Percentiles rank a stretch among this genome's conserved stretches.
These are phyloP conservation scores for Mycena venus DNA, from an alignment of 768 basidiomycete genomes.

Conservation along the genomic window DNA sequence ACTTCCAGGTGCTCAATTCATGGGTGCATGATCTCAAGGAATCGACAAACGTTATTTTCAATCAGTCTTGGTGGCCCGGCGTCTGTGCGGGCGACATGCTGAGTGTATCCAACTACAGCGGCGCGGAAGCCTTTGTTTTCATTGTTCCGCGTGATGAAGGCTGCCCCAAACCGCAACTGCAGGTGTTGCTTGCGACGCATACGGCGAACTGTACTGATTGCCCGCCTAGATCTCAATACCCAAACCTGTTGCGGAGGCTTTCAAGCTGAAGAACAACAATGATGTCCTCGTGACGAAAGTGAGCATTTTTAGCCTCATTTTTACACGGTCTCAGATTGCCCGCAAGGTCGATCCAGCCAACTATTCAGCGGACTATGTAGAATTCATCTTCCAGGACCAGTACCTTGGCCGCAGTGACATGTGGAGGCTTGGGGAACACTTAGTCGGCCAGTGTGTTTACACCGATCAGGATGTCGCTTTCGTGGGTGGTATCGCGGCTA, in stretches of 20 bases:
- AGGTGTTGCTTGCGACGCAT: slow-evolving; percentile 53
- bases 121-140: slow-evolving; percentile 71
- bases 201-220: background rate
- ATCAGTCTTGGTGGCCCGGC: slow-evolving; percentile 84
- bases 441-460: slow-evolving; percentile 87
- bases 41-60: slow-evolving; percentile 71
- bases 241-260: slow-evolving; percentile 77
- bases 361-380: slow-evolving; percentile 82
- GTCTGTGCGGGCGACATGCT: slow-evolving; percentile 83
- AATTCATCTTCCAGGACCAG: slow-evolving; percentile 94
- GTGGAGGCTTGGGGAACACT: slow-evolving; percentile 91
- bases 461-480: slow-evolving; percentile 89
- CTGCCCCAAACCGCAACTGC: slow-evolving; percentile 71
- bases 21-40: slow-evolving; percentile 85
- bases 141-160: slow-evolving; percentile 76
- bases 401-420: slow-evolving; percentile 97
- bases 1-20: slow-evolving; percentile 70
- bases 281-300: slow-evolving; percentile 84
- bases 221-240: slow-evolving; percentile 79
- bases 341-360: slow-evolving; percentile 75
- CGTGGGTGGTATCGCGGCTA: slow-evolving; percentile 85
- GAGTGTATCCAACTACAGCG: slow-evolving; percentile 60
- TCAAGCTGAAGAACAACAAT: slow-evolving; percentile 77
- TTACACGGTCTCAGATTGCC: slow-evolving; percentile 19
- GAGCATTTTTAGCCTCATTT: slow-evolving; percentile 53